Evolutionary conservation across 306 rosid species (phyloP), one percentile per base, ranked within the genome.

Genomic region (Cicer bijugum): DNA sequence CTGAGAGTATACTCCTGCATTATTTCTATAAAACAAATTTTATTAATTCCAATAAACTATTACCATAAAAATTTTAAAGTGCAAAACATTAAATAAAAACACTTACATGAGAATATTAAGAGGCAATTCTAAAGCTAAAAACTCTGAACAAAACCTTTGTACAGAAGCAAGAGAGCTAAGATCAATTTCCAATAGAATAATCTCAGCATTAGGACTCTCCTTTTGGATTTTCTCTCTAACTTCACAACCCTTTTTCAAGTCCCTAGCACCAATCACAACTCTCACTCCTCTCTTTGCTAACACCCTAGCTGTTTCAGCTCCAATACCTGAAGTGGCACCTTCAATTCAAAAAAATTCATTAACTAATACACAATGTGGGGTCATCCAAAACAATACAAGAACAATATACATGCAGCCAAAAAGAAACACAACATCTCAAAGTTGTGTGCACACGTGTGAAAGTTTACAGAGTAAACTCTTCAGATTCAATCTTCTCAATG

Each of bases 271-370:
- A 51, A 94, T 81, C 81, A 94, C 98, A 17, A 94, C 84, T 69
- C 90, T 89, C 69, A 89, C 91, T 14, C 98, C 98, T 82, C 91
- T 89, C 89, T 87, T 94, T 55, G 98, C 98, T 50, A 94, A 74
- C 44, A 88, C 96, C 64, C 96, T 88, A 0, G 97, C 98, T 57
- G 98, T 94, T 82, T 94, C 98, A 67, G 89, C 95, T 82, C 98
- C 98, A 67, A 91, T 91, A 2, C 98, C 98, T 35, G 97, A 90
- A 12, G 90, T 84, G 12, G 87, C 96, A 51, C 99, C 97, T 93
- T 74, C 72, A 59, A 82, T 58, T 8, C 23, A 14, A 67, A 75
- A 12, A 65, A 4, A 6, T 14, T 8, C 12, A 43, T 67, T 48
- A 79, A 56, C 12, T 61, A 20, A 57, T 28, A 28, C 35, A 28